phyloP scores from a whole-genome alignment of 331 rosid genomes.

The Malus hybrid region DNA sequence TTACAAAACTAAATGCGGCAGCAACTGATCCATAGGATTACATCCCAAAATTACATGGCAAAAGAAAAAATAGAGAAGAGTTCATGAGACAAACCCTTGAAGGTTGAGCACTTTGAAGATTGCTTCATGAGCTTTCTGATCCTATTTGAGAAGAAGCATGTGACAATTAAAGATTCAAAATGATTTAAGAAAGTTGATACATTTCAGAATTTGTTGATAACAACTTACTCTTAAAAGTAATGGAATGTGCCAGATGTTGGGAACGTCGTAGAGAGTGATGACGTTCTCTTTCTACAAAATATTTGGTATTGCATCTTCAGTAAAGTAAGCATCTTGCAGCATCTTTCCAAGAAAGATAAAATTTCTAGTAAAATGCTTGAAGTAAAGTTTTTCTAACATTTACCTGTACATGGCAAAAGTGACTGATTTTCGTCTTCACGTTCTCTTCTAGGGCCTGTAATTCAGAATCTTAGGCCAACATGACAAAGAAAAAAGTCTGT shows the following conservation, averaged over 20 bases:
- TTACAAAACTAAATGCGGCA: neutral
- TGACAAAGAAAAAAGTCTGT: neutral
- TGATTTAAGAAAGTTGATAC: neutral
- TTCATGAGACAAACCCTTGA: constrained; percentile 26
- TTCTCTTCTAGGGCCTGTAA: constrained; percentile 35
- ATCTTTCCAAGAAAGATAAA: neutral
- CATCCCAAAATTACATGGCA: neutral
- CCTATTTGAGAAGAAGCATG: constrained; percentile 18
- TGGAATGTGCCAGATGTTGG: constrained; percentile 53
- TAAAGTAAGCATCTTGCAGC: neutral
- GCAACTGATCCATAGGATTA: neutral
- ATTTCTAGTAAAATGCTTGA: neutral
- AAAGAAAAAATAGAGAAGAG: neutral
- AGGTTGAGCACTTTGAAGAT: constrained; percentile 36
- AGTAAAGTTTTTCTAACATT: neutral
- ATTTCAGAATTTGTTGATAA: neutral
- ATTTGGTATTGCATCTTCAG: neutral
- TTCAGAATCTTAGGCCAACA: constrained; percentile 12
- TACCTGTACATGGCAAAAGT: constrained; percentile 51
- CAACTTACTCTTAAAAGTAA: constrained; percentile 34
- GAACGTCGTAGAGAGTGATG: constrained; percentile 45
- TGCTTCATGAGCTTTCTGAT: constrained; percentile 46
- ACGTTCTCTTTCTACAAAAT: constrained; percentile 32
- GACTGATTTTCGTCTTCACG: constrained; percentile 32
- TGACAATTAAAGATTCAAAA: neutral